These are phyloP conservation scores for Starmera caribaea DNA, from an alignment of 805 yeast species.

Conservation along the genomic window DNA sequence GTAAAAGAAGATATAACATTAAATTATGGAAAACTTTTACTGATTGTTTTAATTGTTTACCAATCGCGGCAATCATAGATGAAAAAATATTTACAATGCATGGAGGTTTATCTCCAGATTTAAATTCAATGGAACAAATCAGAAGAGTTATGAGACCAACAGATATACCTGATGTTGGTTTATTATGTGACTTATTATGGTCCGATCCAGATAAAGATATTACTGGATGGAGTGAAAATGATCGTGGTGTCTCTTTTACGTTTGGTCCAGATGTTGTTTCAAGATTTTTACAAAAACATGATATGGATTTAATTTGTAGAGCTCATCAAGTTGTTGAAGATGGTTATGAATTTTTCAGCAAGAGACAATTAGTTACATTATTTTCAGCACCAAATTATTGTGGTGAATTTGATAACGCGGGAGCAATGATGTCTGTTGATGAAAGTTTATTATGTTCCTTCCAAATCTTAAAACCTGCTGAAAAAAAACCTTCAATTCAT, in stretches of 20 bases:
- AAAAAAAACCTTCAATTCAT: constrained; percentile 73
- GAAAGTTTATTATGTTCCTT: constrained; percentile 93
- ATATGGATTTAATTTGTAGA: constrained; percentile 95
- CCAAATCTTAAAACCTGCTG: constrained; percentile 96
- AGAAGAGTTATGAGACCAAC: constrained; percentile 99
- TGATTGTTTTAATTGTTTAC: constrained; percentile 96
- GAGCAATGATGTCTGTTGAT: constrained; percentile 99
- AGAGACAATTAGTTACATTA: constrained; percentile 90
- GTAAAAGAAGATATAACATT: constrained; percentile 96
- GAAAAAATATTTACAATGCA: constrained; percentile 98
- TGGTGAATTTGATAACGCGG: constrained; percentile 98
- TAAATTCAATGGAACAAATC: constrained; percentile 96
- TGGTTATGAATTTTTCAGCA: constrained; percentile 94
- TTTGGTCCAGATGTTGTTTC: constrained; percentile 99
- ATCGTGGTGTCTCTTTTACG: constrained; percentile 98
- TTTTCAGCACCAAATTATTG: constrained; percentile 97
- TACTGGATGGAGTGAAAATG: constrained; percentile 98
- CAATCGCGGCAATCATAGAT: constrained; percentile 96
- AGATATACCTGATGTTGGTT: constrained; percentile 96
- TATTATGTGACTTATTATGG: constrained; percentile 94
- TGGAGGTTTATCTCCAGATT: constrained; percentile 96
- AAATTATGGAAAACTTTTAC: constrained; percentile 98
- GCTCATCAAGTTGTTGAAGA: constrained; percentile 99
- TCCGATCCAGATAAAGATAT: constrained; percentile 98
- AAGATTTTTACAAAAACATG: constrained; percentile 92